These are phyloP conservation scores for Scheffersomyces quercinus DNA, from an alignment of 1,139 yeast genomes.

Conservation along the genomic window DNA sequence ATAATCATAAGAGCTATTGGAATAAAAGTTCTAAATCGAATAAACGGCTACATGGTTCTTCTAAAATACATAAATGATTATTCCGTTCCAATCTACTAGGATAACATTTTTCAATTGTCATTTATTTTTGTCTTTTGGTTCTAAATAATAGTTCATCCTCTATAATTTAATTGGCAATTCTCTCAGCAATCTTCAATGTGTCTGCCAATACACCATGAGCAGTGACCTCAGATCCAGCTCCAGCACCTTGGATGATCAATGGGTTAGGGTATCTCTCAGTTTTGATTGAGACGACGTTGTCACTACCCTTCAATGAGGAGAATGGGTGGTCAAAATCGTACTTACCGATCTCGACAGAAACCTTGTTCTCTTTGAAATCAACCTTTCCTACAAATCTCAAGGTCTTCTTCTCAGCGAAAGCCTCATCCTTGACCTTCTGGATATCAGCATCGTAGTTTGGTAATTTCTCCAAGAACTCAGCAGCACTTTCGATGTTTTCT, in stretches of 20 bases:
- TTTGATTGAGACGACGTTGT: slow-evolving; percentile 89
- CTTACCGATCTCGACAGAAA: slow-evolving; percentile 85
- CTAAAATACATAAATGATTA: too few species aligned
- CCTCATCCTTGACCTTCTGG: slow-evolving; percentile 75
- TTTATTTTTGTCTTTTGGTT: too few species aligned
- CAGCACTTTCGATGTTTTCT: slow-evolving; percentile 70
- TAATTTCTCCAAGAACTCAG: slow-evolving; percentile 75
- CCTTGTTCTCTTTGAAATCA: slow-evolving; percentile 67
- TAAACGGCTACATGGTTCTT: too few species aligned
- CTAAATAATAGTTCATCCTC: neutral
- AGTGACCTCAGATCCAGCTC: slow-evolving; percentile 98
- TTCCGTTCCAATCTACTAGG: neutral
- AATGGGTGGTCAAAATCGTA: slow-evolving; percentile 89
- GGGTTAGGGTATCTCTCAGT: slow-evolving; percentile 93
- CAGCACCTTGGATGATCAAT: slow-evolving; percentile 95
- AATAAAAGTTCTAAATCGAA: too few species aligned
- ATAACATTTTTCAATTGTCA: too few species aligned
- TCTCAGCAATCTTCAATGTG: slow-evolving; percentile 85
- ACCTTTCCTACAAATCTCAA: slow-evolving; percentile 92
- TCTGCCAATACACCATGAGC: slow-evolving; percentile 98
- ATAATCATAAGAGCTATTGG: too few species aligned
- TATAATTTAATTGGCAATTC: slow-evolving; percentile 51
- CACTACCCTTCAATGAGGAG: slow-evolving; percentile 93
- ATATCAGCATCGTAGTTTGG: slow-evolving; percentile 82
- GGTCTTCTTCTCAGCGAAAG: slow-evolving; percentile 81